Evolutionary conservation across 371 early-diverging fungal genomes (phyloP), one percentile per base, ranked within the genome.

Genomic region (Apophysomyces trapeziformis): DNA sequence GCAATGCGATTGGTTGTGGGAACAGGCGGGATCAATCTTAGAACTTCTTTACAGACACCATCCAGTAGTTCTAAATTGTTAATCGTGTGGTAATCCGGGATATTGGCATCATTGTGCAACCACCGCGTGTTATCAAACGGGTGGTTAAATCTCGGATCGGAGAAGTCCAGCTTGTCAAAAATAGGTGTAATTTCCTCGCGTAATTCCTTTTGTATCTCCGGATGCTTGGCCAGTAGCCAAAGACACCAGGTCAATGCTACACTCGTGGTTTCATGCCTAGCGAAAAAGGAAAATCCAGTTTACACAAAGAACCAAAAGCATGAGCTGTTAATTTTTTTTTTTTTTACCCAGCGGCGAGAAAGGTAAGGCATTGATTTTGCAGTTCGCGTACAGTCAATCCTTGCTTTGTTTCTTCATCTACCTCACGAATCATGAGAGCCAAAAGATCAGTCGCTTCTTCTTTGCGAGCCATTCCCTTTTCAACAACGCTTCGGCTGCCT

Each of bases 231-330:
- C 1, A 87, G 68, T 36, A 84, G 69, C 74, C 82, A 84, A 50
- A 87, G 76, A n/a, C 78, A 74, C 85, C 87, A 87, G 5, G 84
- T 84, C 38, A 85, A 65, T 4, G 81, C 69, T 0, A 82, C 83
- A 37, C 83, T 80, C 0, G 87, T 85, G 3, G 87, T 85, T 70
- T 87, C 86, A 59, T 82, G 82, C 11, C 81, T 77, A 39, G 16
- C 9, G 11, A 60, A 26, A 44, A 65, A 38, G 32, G 5, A 56
- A 8, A 37, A 26, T 26, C 54, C 9, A n/a, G 4, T 18, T 38
- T 16, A 60, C 32, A 26, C 32, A 14, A 57, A 13, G 4, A 38
- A 14, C 38, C 5, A 64, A 58, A 21, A 14, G 14, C 1, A 21
- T 44, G 21, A 60, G 1, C 2, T 2, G 60, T 38, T 14, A 41